Evolutionary conservation across 768 basidiomycete genomes (phyloP).

Genomic region (Tulasnella sp.): DNA sequence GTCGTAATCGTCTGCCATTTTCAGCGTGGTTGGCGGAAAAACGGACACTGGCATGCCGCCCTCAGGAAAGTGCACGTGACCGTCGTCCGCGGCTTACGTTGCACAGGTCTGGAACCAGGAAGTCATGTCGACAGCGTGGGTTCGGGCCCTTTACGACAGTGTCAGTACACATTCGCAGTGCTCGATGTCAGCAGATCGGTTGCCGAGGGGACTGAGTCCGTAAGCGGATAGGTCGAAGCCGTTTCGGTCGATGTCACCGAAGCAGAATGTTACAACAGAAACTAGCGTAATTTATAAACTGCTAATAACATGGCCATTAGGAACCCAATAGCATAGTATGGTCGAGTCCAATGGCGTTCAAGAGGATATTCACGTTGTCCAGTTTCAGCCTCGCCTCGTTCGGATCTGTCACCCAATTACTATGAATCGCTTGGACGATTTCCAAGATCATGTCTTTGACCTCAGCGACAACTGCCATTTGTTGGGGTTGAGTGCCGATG

Average conservation of each 20-base stretch:
- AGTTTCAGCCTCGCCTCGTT: conserved; percentile 71
- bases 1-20: background rate
- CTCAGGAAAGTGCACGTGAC: background rate
- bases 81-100: background rate
- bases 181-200: no score
- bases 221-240: background rate
- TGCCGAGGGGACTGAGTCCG: background rate
- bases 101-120: background rate
- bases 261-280: background rate
- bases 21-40: background rate
- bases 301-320: conserved; percentile 5
- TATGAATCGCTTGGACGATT: conserved; percentile 71
- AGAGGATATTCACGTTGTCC: conserved; percentile 78
- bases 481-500: conserved; percentile 73
- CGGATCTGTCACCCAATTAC: conserved; percentile 64
- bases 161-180: background rate
- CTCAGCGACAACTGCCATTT: conserved; percentile 74
- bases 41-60: background rate
- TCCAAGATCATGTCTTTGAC: conserved; percentile 91
- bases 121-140: background rate
- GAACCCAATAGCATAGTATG: conserved; percentile 15
- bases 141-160: background rate
- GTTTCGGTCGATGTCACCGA: background rate
- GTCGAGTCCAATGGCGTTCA: conserved; percentile 69
- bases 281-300: background rate